Evolutionary conservation across 768 basidiomycete genomes (phyloP).

Genomic region (Dictyophora rubrovolvata): DNA sequence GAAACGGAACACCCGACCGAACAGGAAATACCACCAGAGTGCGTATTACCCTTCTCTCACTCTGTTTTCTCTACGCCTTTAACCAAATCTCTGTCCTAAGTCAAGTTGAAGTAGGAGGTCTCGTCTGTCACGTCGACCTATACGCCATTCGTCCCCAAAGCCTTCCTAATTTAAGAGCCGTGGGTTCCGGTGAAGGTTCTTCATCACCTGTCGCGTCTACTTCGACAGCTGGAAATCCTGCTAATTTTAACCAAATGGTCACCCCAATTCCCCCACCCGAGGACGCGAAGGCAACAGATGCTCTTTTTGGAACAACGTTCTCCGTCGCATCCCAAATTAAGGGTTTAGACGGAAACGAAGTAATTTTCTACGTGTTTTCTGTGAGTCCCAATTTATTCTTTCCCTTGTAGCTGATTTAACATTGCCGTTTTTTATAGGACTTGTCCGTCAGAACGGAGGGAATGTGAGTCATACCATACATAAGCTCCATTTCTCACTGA

Average conservation of each 20-base stretch:
- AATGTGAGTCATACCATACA: constrained; percentile 9
- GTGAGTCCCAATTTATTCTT: constrained; percentile 27
- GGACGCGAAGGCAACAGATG: constrained; percentile 24
- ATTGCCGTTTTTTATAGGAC: constrained; percentile 33
- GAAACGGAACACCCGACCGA: constrained; percentile 33
- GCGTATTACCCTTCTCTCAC: not conserved
- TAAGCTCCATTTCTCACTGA: not conserved
- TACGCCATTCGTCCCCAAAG: constrained; percentile 37
- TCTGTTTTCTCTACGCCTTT: constrained; percentile 10
- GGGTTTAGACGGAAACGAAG: constrained; percentile 46
- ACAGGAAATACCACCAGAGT: constrained; percentile 22
- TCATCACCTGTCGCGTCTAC: constrained; percentile 7
- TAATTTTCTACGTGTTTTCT: constrained; percentile 54
- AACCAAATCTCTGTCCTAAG: constrained; percentile 26
- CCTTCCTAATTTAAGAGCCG: constrained; percentile 6
- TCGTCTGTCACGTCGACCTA: constrained; percentile 70
- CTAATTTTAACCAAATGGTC: constrained; percentile 1
- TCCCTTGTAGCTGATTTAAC: not conserved
- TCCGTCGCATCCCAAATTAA: constrained; percentile 41
- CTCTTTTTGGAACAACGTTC: constrained; percentile 53
- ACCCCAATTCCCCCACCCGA: constrained; percentile 6
- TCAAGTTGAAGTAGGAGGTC: constrained; percentile 50
- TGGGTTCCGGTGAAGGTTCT: constrained; percentile 12
- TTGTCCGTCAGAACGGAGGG: constrained; percentile 64
- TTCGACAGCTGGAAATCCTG: not conserved